These are phyloP conservation scores for Dryadomyces quercivorus DNA, from an alignment of 2,329 filamentous ascomycete genomes.

Conservation along the genomic window DNA sequence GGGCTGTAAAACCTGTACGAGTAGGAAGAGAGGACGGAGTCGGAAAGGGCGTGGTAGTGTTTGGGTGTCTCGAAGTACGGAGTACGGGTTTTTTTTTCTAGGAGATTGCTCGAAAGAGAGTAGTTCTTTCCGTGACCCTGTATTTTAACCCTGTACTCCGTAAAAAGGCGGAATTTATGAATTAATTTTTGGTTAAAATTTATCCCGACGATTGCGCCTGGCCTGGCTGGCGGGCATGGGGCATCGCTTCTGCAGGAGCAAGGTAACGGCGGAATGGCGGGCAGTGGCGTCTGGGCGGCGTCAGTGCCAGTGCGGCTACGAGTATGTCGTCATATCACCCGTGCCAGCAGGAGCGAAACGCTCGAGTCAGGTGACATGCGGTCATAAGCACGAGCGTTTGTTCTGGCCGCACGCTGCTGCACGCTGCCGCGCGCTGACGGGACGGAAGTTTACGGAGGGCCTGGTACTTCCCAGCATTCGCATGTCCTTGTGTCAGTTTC, in stretches of 20 bases:
- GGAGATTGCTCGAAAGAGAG: neutral
- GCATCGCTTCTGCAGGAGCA: neutral
- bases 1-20: neutral
- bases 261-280: neutral
- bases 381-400: neutral
- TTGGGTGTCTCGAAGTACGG: too few species aligned
- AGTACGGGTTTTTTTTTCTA: neutral
- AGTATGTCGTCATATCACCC: neutral
- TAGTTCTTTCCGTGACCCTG: neutral
- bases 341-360: neutral
- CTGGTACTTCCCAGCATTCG: too few species aligned
- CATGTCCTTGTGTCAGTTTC: too few species aligned
- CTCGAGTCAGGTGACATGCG: neutral
- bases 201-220: too few species aligned
- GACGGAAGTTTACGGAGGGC: too few species aligned
- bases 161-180: too few species aligned
- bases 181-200: too few species aligned
- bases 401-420: neutral
- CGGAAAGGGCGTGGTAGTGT: too few species aligned
- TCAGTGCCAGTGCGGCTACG: neutral
- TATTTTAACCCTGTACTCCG: too few species aligned
- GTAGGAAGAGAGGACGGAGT: neutral
- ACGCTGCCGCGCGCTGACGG: too few species aligned
- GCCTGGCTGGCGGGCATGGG: neutral
- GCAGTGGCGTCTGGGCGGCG: neutral